Percentiles rank a stretch among this genome's conserved stretches.
phyloP scores from a whole-genome alignment of 1,284 basidiomycete genomes.

The Fomitopsis palustris region DNA sequence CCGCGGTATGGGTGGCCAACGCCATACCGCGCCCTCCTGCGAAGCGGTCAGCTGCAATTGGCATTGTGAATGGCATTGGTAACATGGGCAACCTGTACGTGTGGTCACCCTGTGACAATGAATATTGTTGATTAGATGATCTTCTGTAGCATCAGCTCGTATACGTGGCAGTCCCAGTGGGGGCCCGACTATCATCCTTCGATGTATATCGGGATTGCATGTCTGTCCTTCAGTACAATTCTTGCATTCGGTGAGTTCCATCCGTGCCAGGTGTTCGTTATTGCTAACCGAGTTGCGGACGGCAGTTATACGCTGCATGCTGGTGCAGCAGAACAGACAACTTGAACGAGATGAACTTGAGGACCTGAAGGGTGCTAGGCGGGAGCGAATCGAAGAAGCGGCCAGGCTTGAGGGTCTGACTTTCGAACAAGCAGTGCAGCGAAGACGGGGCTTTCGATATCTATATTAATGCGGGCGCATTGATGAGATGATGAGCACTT shows the following conservation, averaged over 20 bases:
- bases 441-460: slow-evolving; percentile 40
- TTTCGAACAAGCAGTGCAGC: slow-evolving; percentile 33
- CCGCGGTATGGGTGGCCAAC: slow-evolving; percentile 61
- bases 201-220: slow-evolving; percentile 32
- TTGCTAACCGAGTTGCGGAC: neutral
- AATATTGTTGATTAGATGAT: no score
- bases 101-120: no score
- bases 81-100: slow-evolving; percentile 38
- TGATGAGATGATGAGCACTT: no score
- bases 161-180: slow-evolving; percentile 35
- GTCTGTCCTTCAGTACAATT: slow-evolving; percentile 23
- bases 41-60: slow-evolving; percentile 48
- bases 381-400: slow-evolving; percentile 35
- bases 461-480: slow-evolving; percentile 26
- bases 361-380: slow-evolving; percentile 27
- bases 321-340: slow-evolving; percentile 32
- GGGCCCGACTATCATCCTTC: slow-evolving; percentile 34
- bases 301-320: slow-evolving; percentile 32
- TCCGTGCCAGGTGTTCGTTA: neutral
- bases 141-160: slow-evolving; percentile 37
- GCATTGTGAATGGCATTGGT: slow-evolving; percentile 38
- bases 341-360: slow-evolving; percentile 33
- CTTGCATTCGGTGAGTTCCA: slow-evolving; percentile 26
- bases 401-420: slow-evolving; percentile 35
- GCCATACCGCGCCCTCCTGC: slow-evolving; percentile 62